Conservation (phyloP, 129 eudicot genomes). For the Logfia minima region DNA sequence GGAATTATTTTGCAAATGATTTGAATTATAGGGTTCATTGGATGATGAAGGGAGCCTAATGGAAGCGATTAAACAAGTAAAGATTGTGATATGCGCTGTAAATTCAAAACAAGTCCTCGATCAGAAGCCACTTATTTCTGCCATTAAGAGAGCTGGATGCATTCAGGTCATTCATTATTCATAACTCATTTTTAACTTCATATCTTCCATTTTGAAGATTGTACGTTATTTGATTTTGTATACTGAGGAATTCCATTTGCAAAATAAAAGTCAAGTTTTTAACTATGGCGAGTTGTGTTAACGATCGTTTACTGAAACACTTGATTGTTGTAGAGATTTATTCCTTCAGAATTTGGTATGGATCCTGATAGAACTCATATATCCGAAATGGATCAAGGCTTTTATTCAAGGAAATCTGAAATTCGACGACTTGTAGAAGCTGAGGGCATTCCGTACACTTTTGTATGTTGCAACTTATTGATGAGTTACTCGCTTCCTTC, state of each 20-base stretch:
- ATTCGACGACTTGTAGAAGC: constrained; percentile 81
- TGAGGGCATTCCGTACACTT: constrained; percentile 72
- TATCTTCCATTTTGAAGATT: neutral
- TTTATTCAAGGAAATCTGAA: constrained; percentile 74
- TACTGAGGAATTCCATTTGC: neutral
- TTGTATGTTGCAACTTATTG: constrained; percentile 71
- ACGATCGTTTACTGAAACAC: neutral
- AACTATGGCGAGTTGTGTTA: neutral
- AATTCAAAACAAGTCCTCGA: constrained; percentile 63
- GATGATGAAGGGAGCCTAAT: constrained; percentile 67
- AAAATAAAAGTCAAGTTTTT: neutral
- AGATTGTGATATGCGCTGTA: constrained; percentile 74
- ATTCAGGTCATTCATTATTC: constrained; percentile 48
- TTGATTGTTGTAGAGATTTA: constrained; percentile 56
- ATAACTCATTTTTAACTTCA: neutral
- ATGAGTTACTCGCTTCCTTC: constrained; percentile 82
- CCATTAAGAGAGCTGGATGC: constrained; percentile 62
- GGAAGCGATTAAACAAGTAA: constrained; percentile 66
- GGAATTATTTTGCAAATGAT: neutral
- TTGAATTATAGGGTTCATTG: constrained; percentile 69
- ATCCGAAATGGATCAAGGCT: constrained; percentile 61
- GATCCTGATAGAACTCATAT: constrained; percentile 76
- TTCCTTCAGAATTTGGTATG: constrained; percentile 90
- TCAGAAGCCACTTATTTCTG: constrained; percentile 71
- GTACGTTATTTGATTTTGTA: neutral